Evolutionary conservation across 2,329 filamentous ascomycete species (phyloP).

Genomic region (Albophoma yamanashiensis): DNA sequence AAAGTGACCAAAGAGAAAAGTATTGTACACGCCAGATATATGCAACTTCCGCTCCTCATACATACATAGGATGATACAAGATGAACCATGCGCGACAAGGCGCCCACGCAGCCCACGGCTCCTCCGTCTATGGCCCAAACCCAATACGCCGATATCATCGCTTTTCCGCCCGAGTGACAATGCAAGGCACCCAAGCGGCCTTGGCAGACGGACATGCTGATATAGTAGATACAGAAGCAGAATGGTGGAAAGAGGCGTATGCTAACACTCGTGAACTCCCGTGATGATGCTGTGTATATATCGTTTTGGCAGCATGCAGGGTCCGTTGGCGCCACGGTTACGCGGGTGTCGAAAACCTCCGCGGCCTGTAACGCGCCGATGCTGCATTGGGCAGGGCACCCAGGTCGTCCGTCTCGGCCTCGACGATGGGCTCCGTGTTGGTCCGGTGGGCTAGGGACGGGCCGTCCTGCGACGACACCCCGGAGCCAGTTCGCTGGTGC

Average conservation of each 20-base stretch:
- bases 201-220: not conserved
- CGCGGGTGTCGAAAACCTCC: slow-evolving; percentile 14
- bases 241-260: not conserved
- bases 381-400: slow-evolving; percentile 13
- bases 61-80: not conserved
- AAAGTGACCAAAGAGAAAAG: not conserved
- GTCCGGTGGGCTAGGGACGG: slow-evolving; percentile 5
- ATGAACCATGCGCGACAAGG: not conserved
- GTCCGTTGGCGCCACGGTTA: slow-evolving; percentile 8
- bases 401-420: slow-evolving; percentile 16
- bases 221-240: not conserved
- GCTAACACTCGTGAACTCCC: not conserved
- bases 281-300: not conserved
- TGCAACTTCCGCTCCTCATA: not conserved
- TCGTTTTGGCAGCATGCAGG: not conserved
- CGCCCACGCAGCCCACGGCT: not conserved
- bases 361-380: slow-evolving; percentile 14
- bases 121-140: not conserved
- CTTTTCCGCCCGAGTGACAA: not conserved
- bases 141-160: not conserved
- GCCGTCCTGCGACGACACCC: slow-evolving; percentile 5
- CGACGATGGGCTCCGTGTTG: slow-evolving; percentile 14
- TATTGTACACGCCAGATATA: not conserved
- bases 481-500: slow-evolving; percentile 17
- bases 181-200: not conserved